Conservation (phyloP, 305 asterid species). For the Rubia balearica region DNA sequence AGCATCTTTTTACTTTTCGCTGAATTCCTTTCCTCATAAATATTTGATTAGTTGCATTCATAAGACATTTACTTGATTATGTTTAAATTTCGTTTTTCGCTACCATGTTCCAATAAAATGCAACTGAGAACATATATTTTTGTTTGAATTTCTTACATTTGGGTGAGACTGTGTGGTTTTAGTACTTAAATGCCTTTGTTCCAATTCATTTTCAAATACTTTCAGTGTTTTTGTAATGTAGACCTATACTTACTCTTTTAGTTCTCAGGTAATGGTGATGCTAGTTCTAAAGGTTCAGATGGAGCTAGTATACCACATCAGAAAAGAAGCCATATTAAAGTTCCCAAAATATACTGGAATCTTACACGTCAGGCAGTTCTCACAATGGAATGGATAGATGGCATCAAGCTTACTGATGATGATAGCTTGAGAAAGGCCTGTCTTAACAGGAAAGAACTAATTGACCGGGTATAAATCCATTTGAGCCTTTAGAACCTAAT, state of each 20-base stretch:
- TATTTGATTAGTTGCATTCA: background rate
- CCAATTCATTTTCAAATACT: background rate
- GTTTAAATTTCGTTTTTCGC: background rate
- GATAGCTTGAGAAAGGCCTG: constrained; percentile 55
- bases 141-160: background rate
- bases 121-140: background rate
- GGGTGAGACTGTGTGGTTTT: background rate
- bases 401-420: constrained; percentile 82
- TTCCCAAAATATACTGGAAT: constrained; percentile 91
- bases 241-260: constrained; percentile 1
- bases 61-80: background rate
- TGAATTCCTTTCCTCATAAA: background rate
- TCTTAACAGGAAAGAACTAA: constrained; percentile 68
- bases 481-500: constrained; percentile 5
- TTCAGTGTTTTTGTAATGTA: background rate
- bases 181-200: background rate
- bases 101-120: background rate
- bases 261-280: constrained; percentile 38
- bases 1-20: background rate
- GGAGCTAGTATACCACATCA: constrained; percentile 22
- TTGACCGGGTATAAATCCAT: constrained; percentile 59
- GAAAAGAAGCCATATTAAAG: constrained; percentile 53
- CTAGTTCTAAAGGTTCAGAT: constrained; percentile 21
- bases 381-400: constrained; percentile 98
- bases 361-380: constrained; percentile 83